Evolutionary conservation across 371 early-diverging fungal genomes (phyloP), one percentile per base, ranked within the genome.

Genomic region (Mucor saturninus): DNA sequence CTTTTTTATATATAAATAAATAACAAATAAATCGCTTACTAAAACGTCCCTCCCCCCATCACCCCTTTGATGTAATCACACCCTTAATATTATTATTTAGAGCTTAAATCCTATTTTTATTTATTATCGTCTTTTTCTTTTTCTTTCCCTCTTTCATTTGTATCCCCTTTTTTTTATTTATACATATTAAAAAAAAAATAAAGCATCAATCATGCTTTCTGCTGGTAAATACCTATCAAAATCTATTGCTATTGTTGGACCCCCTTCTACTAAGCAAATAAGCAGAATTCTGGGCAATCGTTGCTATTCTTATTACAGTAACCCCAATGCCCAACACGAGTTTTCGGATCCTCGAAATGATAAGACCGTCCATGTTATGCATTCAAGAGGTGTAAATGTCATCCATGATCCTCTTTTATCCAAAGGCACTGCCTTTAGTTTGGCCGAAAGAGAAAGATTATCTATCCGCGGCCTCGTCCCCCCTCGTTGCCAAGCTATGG

Each of bases 391-490:
- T 57, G 80, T 84, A 53, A 83, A 82, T 67, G 73, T 86, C 37
- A 72, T 84, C 50, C 86, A 86, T 57, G 86, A 84, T 55, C 84
- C 86, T 1, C 65, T 84, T 4, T 72, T 86, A 35, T 84, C 83
- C 45, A 55, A 63, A 72, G 88, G 88, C 48, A 86, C 88, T 14
- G 88, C 86, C 21, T 88, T 88, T 63, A 81, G 80, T n/a, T 59
- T 85, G 42, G 75, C 80, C 15, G 88, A 88, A 60, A 75, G 87
- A 40, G 87, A 88, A 60, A 77, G 88, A 48, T 71, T 88, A 32
- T 83, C 85, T n/a, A 79, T 88, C 29, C 83, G 88, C 65, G 88
- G 88, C 5, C 76, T 88, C 5, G 85, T 86, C 7, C 88, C 88
- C 21, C 86, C 86, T 61, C 77, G 88, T n/a, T 74, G 81, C 30